Evolutionary conservation across 2,329 filamentous ascomycete genomes (phyloP), one percentile per base, ranked within the genome.

Genomic region (Colletotrichum lini): DNA sequence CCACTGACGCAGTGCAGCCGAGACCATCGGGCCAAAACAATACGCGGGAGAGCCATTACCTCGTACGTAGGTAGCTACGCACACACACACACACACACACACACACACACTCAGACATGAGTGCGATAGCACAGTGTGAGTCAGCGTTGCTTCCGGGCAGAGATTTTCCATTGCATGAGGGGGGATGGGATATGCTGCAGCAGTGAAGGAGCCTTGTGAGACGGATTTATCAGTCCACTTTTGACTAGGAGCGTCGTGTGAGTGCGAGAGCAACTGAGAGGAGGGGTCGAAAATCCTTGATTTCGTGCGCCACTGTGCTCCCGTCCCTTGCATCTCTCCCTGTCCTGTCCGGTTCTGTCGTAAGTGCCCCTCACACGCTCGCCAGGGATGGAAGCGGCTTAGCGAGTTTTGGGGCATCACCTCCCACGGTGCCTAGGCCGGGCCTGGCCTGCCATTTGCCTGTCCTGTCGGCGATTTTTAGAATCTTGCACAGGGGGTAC

Each of bases 391-490:
- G 57, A 68, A 68, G 44, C 44, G 58, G 68, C 53, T 62, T 62
- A 70, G 67, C 67, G 54, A 67, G 50, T 30, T 54, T 53, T 65
- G 66, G 66, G 60, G 53, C 53, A 65, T 59, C 52, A 44, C 40
- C 52, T 45, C 59, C 42, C 62, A 66, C 67, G 58, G 61, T 59
- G 61, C 35, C 23, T 47, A 44, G 35, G 60, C 66, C 53, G 53
- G 30, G 52, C 62, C 54, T 42, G 61, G 66, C 60, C 60, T 52
- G 66, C 53, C 62, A 69, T 63, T 40, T 58, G 61, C 63, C 40
- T 61, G 38, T 26, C 52, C 53, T 54, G 35, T 72, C 70, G 70
- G 70, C 70, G 70, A 72, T 72, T 72, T 72, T 70, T 65, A 70
- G 65, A 56, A 65, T 56, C 54, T 66, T 40, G 40, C 56, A 53